These are phyloP conservation scores for Cyclotella cryptica DNA, from an alignment of 108 stramenopile species.

Conservation along the genomic window DNA sequence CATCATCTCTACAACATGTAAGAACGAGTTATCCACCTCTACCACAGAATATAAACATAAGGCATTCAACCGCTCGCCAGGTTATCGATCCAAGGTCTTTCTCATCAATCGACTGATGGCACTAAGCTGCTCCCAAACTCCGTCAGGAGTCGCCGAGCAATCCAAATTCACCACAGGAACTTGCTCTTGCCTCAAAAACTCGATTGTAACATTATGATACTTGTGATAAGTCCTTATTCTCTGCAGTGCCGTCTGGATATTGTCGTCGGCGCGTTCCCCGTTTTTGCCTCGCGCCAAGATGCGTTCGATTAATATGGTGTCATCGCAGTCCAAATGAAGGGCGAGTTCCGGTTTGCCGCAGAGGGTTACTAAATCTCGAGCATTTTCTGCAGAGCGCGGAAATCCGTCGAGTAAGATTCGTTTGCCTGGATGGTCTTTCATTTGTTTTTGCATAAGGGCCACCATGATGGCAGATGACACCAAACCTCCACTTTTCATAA, in stretches of 20 bases:
- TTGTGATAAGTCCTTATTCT: conserved; percentile 81
- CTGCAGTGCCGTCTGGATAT: conserved; percentile 80
- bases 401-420: conserved; percentile 91
- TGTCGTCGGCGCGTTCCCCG: conserved; percentile 75
- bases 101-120: conserved; percentile 61
- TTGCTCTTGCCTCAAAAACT: conserved; percentile 79
- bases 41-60: background rate
- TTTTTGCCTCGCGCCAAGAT: conserved; percentile 69
- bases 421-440: conserved; percentile 83
- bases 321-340: conserved; percentile 82
- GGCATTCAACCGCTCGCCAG: background rate
- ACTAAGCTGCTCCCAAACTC: conserved; percentile 82
- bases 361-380: conserved; percentile 70
- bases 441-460: conserved; percentile 78
- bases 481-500: conserved; percentile 90
- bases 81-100: conserved; percentile 19
- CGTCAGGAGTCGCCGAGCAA: conserved; percentile 76
- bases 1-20: background rate
- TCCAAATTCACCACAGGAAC: conserved; percentile 87
- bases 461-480: conserved; percentile 85
- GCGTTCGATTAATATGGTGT: conserved; percentile 79
- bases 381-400: conserved; percentile 82
- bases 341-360: conserved; percentile 84
- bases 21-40: no score
- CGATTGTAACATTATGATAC: conserved; percentile 73